Evolutionary conservation across 1,284 basidiomycete genomes (phyloP).

Genomic region (Meripilus lineatus): DNA sequence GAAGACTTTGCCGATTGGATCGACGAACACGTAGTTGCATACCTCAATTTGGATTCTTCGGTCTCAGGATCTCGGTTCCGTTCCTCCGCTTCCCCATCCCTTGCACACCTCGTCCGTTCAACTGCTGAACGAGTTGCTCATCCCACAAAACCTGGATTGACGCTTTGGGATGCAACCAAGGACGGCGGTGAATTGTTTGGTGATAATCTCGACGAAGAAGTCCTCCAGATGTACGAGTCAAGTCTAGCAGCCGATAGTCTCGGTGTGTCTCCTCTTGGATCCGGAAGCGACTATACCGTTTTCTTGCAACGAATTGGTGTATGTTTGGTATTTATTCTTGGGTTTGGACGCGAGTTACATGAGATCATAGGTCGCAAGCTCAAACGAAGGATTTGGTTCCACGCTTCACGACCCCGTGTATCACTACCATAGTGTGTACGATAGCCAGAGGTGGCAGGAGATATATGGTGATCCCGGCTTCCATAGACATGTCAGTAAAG

Average conservation of each 20-base stretch:
- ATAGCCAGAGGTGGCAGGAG: conserved; percentile 69
- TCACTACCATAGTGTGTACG: conserved; percentile 77
- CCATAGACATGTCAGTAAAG: conserved; percentile 49
- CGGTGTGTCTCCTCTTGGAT: conserved; percentile 41
- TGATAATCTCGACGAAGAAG: conserved; percentile 25
- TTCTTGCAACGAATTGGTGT: conserved; percentile 64
- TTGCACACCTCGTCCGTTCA: conserved; percentile 68
- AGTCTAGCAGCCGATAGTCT: conserved; percentile 22
- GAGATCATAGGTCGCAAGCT: conserved; percentile 46
- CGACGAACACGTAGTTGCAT: conserved; percentile 74
- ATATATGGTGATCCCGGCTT: conserved; percentile 72
- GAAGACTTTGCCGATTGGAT: conserved; percentile 89
- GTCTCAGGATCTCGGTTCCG: conserved; percentile 66
- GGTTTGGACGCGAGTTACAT: conserved; percentile 2
- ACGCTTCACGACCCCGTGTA: conserved; percentile 58
- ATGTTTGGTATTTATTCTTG: background rate
- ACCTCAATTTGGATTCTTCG: conserved; percentile 78
- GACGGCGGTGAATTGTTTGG: conserved; percentile 53
- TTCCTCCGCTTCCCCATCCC: conserved; percentile 63
- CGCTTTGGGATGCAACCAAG: conserved; percentile 62
- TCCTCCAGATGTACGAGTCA: conserved; percentile 23
- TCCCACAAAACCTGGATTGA: conserved; percentile 47
- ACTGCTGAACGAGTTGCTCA: conserved; percentile 69
- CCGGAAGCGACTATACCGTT: conserved; percentile 78
- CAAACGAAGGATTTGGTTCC: conserved; percentile 45